Base-by-base conservation (phyloP, 495 filamentous ascomycete genomes). In the Aspergillus heteromorphus region DNA sequence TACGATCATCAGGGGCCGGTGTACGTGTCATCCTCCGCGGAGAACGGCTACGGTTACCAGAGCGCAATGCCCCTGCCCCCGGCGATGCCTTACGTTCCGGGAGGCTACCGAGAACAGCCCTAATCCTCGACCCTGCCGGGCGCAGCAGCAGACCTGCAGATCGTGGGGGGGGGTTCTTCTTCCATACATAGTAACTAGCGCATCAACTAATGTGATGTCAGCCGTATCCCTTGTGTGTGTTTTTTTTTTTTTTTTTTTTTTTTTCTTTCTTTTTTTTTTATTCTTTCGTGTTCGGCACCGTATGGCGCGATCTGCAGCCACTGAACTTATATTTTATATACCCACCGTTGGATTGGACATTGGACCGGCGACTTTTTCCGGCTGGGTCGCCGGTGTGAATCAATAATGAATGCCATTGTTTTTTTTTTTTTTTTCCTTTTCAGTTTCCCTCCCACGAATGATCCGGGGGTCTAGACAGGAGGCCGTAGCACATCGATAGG, bases 11-110 rank as follows among this genome's bases (percentile, higher is more conserved):
- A 48, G 18, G 48, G 21, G 16, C 17, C 47, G 18, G 29, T 49
- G 43, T 61, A 61, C 54, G 45, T 59, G 43, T 60, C 61, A 40
- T 16, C 54, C 23, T 40, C 43, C 19, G 58, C 49, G 40, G 57
- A 54, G 20, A 55, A 55, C 48, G 21, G 52, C 48, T 60, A 58
- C 45, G n/a, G 36, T 7, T 54, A 54, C 25, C 52, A 45, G 19
- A 53, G 55, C 16, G 19, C 53, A 19, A 58, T 64, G 53, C 49
- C 53, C 11, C 54, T 64, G 53, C 49, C 53, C 11, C 54, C 41
- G 10, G 41, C 30, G 10, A 49, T 58, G 49, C 49, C 55, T 13
- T 64, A 54, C 38, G 48, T 54, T 19, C 31, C 55, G 21, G 56
- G 54, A 48, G 56, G 40, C 23, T 60, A 63, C 51, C 51, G 20